Base-by-base conservation (phyloP, 148 eudicot species). In the Persicaria tinctoria region DNA sequence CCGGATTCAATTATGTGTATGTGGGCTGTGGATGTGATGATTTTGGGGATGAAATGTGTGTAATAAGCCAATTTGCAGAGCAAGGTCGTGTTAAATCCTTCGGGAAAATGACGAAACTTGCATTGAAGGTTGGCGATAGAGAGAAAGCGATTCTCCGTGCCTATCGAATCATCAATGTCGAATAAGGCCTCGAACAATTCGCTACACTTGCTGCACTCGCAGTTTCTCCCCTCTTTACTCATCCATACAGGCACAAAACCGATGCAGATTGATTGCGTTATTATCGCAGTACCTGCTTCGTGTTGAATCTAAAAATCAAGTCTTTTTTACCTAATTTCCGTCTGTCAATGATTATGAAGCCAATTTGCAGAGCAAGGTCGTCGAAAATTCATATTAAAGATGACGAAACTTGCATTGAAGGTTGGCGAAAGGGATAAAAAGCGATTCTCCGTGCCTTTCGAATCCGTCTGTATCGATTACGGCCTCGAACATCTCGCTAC, bases 31-130 rank as follows among this genome's bases (percentile, higher is more conserved):
- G 41, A 32, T 23, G 44, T 8, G 63, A 20, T 2, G 66, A 8
- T 3, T 32, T 60, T 60, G 63, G 63, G 63, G 32, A 6, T 57
- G 63, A 57, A 57, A 1, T 32, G 2, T 32, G 41, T 32, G 41
- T 32, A 32, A 32, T 50, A 66, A 66, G 70, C 70, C 70, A 66
- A 66, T 66, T 66, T 66, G 70, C 70, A 66, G 70, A 66, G 70
- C 70, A 41, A 66, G 70, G 70, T 41, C 70, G 70, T 66, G 17
- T 3, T 38, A 66, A 41, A 27, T 66, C 70, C 70, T 46, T 13
- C 0, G 44, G 70, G 70, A 66, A 66, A 44, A 66, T 66, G 70
- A 41, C 46, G 70, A 44, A 66, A 5, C 18, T 66, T 66, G 70
- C 70, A 41, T 66, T 66, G 70, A 66, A 66, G 70, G 70, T 66